Evolutionary conservation across 2,329 filamentous ascomycete species (phyloP), one percentile per base, ranked within the genome.

Genomic region (Fusarium veterinarium): DNA sequence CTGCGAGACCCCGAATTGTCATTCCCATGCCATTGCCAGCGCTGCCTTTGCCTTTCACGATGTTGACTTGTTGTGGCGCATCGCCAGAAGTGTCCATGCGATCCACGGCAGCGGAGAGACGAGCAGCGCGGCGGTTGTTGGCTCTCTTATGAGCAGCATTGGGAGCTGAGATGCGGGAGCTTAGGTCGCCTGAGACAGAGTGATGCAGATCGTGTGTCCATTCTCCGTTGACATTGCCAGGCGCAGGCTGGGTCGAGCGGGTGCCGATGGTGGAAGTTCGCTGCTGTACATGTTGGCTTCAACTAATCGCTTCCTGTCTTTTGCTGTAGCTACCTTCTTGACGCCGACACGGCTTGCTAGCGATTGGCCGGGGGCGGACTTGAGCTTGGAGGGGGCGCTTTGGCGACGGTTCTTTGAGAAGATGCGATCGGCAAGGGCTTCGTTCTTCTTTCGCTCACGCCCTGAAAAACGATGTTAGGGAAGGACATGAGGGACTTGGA

Each of bases 261-360:
- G 71, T 31, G 46, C 69, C 67, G 65, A 75, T 49, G 37, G 67
- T 48, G 23, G 74, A 76, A 46, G 75, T 75, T 65, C 75, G 77
- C 60, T 80, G 69, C 65, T 67, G 49, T 53, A 45, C 65, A 53
- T 55, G 37, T 57, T 57, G 46, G 51, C 42, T 63, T 76, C 51
- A 70, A 67, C 30, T 56, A 23, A 46, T 60, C 52, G 44, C 49
- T 45, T 53, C 20, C 38, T 48, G 55, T 52, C 33, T 66, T 40
- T 66, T 63, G 58, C 60, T 62, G 49, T 63, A 61, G 77, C 63
- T 85, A 91, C 91, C 89, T 95, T 95, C 77, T 89, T 90, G 55
- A 95, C 86, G 42, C 93, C 92, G 65, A 92, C 90, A 80, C 92
- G 89, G 81, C 91, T 93, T 61, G 92, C 90, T 56, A 95, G 87